Evolutionary conservation across 1,139 yeast species (phyloP).

Genomic region (Suhomyces panamericanus): DNA sequence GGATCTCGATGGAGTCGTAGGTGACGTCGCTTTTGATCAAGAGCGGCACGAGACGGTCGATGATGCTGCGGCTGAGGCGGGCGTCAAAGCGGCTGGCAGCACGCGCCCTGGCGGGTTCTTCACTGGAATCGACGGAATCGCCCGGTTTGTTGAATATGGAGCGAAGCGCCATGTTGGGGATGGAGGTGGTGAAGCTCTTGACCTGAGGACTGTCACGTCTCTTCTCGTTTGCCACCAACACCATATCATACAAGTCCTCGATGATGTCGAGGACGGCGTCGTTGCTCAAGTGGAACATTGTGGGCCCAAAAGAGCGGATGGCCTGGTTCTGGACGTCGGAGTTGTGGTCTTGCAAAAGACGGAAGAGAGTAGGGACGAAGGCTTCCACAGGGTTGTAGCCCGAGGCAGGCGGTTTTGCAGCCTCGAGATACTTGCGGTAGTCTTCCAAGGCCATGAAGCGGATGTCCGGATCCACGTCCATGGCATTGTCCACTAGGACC

Average conservation of each 20-base stretch:
- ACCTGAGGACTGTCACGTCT: conserved; percentile 27
- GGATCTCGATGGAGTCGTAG: conserved; percentile 64
- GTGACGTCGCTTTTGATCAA: conserved; percentile 28
- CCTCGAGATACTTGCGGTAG: conserved; percentile 49
- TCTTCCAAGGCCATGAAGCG: conserved; percentile 88
- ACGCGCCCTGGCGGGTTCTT: not conserved
- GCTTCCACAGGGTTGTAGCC: conserved; percentile 29
- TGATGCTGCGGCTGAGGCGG: conserved; percentile 22
- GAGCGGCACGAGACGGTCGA: conserved; percentile 16
- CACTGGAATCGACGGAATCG: not conserved
- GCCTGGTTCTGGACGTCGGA: conserved; percentile 83
- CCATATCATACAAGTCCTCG: conserved; percentile 26
- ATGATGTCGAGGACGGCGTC: conserved; percentile 28
- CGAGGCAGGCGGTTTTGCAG: conserved; percentile 1
- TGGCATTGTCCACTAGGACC: conserved; percentile 47
- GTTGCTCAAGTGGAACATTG: conserved; percentile 32
- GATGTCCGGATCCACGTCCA: conserved; percentile 77
- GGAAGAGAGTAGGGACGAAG: conserved; percentile 52
- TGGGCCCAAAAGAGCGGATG: conserved; percentile 54
- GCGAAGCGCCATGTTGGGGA: conserved; percentile 70
- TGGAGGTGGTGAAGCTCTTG: conserved; percentile 56
- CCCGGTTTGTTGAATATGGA: conserved; percentile 33
- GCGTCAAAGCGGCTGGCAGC: conserved; percentile 13
- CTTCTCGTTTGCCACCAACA: conserved; percentile 23
- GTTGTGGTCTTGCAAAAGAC: conserved; percentile 60